Base-by-base conservation (phyloP, 306 rosid genomes). In the Datisca glomerata region DNA sequence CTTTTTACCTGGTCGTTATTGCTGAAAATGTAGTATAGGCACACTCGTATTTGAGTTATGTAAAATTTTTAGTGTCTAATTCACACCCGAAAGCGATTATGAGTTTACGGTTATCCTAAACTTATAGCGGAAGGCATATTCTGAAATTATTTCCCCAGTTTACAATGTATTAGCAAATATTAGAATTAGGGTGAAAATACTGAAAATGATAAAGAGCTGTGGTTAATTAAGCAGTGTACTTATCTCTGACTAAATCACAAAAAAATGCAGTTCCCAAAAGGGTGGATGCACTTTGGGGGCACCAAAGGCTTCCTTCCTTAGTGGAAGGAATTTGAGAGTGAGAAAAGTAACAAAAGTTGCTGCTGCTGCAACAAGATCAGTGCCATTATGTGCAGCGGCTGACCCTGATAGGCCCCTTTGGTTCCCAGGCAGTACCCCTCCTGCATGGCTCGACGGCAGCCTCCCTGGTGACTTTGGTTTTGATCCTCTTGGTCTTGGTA, bases 381-480 rank as follows among this genome's bases (percentile, higher is more conserved):
- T 34, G 5, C 36, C 63, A 4, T 74, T 74, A 3, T 72, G 72
- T 9, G 74, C 55, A 2, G 83, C 56, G 0, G 77, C 79, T 31
- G 83, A 79, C 22, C 80, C 83, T 13, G 45, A 74, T 7, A 67
- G 89, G 24, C 89, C 89, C n/a, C 51, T 74, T 1, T 79, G 83
- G 89, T 79, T 79, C 69, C 89, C 83, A 0, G 83, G 89, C 37
- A 79, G 89, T 63, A 53, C 43, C 41, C 89, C 89, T 27, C 89
- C 89, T 24, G 71, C 79, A 19, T 79, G 83, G 83, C 80, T 79
- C 43, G 89, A 79, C 33, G 89, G 89, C 42, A 70, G 76, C 74
- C 89, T 79, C 36, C 89, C 89, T 0, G 93, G 76, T 12, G 93
- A 80, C 72, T 80, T 80, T 34, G 93, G 93, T 10, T 80, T 80